A percentile compares a stretch with the other conserved stretches of the same genome.
Conservation (phyloP, 2,329 filamentous ascomycete species). For the Fusarium lateritium region DNA sequence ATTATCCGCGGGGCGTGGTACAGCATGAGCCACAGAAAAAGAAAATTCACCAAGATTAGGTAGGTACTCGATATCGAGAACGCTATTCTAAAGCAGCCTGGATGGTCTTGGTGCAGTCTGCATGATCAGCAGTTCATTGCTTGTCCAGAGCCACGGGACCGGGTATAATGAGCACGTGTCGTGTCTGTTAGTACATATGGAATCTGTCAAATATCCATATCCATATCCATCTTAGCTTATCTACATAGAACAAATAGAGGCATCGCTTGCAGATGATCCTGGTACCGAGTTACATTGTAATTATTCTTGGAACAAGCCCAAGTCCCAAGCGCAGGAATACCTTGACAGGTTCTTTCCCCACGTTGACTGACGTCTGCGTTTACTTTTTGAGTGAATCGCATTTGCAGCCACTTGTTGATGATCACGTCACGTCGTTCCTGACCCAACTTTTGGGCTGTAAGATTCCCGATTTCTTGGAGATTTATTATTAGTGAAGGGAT, state of each 20-base stretch:
- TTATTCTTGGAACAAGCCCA: constrained; percentile 32
- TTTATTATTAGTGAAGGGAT: background rate
- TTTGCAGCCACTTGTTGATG: constrained; percentile 5
- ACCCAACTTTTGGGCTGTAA: constrained; percentile 20
- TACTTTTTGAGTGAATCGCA: constrained; percentile 12
- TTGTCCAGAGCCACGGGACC: constrained; percentile 36
- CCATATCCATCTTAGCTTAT: background rate
- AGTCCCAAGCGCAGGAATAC: background rate
- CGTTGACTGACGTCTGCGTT: constrained; percentile 20
- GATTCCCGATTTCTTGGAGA: constrained; percentile 8
- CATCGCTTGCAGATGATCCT: constrained; percentile 10
- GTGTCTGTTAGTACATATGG: background rate
- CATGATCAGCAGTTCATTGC: constrained; percentile 24
- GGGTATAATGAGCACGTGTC: constrained; percentile 39
- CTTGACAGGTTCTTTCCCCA: constrained; percentile 25
- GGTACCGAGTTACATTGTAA: constrained; percentile 6
- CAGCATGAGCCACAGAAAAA: constrained; percentile 12
- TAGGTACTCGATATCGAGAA: constrained; percentile 9
- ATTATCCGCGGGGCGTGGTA: constrained; percentile 27
- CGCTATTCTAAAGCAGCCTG: background rate
- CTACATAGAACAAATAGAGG: constrained; percentile 5
- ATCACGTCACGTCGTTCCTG: constrained; percentile 15
- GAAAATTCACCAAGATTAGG: constrained; percentile 21
- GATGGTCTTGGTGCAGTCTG: background rate
- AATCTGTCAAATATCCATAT: constrained; percentile 22